Evolutionary conservation across 108 stramenopile species (phyloP), one percentile per base, ranked within the genome.

Genomic region (Fragilariopsis cylindrus): DNA sequence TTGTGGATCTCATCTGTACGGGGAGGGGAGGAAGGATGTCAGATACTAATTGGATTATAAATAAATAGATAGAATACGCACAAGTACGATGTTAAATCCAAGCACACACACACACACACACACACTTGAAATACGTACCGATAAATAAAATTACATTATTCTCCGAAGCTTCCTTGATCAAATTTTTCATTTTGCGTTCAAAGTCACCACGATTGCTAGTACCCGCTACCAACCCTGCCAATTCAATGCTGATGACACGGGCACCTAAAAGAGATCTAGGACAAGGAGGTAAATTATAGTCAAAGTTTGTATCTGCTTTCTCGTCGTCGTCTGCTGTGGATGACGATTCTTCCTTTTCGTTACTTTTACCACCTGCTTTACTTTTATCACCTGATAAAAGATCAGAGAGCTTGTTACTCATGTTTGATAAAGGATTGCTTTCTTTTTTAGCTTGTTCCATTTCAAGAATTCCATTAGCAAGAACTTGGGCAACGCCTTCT

Each of bases 201-300:
- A 96, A 96, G 60, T 94, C 92, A 18, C 95, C 95, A 39, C 92
- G 84, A 66, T 89, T 92, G 76, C 83, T 78, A 19, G 90, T 89
- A 7, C 95, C 95, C 0, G 92, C 91, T 2, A 96, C 82, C n/a
- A 96, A 70, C 15, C 82, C 75, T 40, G 85, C 84, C 73, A 96
- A 63, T 57, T 96, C 95, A 7, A 96, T 78, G 42, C 79, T 88
- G 7, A 93, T 81, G 12, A 96, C 75, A 6, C 89, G 82, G 49
- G 76, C 81, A 46, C 89, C 90, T 54, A 78, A 62, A 19, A 93
- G 78, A 4, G 87, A 78, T 47, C 73, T 75, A 16, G 92, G 92
- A 70, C 90, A 91, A 3, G 78, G 76, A 5, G 89, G 89, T 8
- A 90, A 79, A 5, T 74, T 72, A 44, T 87, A 81, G 6, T 75